Base-by-base conservation (phyloP, 345 rosid species). In the Dovyalis caffra region DNA sequence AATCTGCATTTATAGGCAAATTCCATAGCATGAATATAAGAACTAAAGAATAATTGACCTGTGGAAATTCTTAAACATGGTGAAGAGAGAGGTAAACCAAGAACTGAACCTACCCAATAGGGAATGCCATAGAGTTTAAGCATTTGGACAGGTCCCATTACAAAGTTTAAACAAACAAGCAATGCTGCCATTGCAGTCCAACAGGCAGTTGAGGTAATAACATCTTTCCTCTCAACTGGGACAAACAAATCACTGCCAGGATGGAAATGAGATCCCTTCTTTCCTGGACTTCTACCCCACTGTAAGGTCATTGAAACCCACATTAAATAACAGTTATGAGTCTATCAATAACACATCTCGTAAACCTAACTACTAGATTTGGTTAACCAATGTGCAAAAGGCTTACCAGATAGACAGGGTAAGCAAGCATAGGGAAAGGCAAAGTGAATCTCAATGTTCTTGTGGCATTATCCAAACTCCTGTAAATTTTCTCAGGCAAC, bases 401-500 rank as follows among this genome's bases (percentile, higher is more conserved):
- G 40, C 82, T 87, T 75, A 94, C 97, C 93, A 94, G 86, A 84
- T 94, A 94, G 81, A 94, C 25, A 78, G 98, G 98, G 80, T 86
- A 94, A n/a, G 98, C 97, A 28, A 94, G 86, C 89, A 94, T 78
- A 32, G 97, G 97, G 56, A 94, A 92, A 33, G 97, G 98, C 83
- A 92, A 68, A 21, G 88, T 90, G 88, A 92, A 94, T 68, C 98
- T 81, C 79, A 94, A 75, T 64, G 74, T 77, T 76, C 64, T 64
- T 18, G 94, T 90, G 9, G 18, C 68, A 29, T 12, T 62, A 66
- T 91, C 89, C 83, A 94, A 78, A 73, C 76, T 86, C 76, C 76
- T 86, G 87, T 70, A 94, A 57, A 90, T 78, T 81, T 86, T 94
- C 87, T 92, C 91, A 4, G 97, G 23, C 86, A 94, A 78, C 98